Base-by-base conservation (phyloP, 2,329 filamentous ascomycete species). In the Lachnellula willkommii region DNA sequence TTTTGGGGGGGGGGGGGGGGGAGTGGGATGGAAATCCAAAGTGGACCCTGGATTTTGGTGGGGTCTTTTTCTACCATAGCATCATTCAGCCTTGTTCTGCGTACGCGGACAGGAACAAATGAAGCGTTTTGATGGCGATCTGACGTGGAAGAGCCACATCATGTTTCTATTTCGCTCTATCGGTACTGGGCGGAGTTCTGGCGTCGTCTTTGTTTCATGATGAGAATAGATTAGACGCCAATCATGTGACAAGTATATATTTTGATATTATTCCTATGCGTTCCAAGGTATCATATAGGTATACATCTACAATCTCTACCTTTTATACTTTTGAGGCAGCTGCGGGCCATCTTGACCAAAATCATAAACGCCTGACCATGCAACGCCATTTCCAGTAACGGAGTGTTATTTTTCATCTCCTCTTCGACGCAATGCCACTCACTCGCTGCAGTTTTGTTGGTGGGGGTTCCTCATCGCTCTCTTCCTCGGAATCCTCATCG, bases 401-500 rank as follows among this genome's bases (percentile, higher is more conserved):
- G 52, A 15, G 43, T 52, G 49, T 49, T 47, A 50, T 39, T 32
- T 36, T 62, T 62, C 55, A 67, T 59, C 58, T 60, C 51, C 59
- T 66, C 55, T 65, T 66, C 46, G 63, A 64, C 22, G 64, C 61
- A 46, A 62, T 32, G 4, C 58, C 61, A 47, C 60, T 57, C 22
- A 63, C 61, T 50, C 60, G 60, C 37, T 63, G 56, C 52, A 68
- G 56, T 55, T 69, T 69, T 6, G 64, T 52, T n/a, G 65, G 63
- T 20, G 65, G 66, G 1, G 60, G 58, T 12, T 57, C 70, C 55
- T 75, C 73, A 52, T 77, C 75, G 59, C 73, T 76, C 47, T 72
- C 75, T 2, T 69, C 67, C 17, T 72, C 74, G 26, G 73, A 75
- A 52, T 76, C 74, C 35, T 73, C 62, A 39, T 75, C 72, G 45